Evolutionary conservation across 768 basidiomycete species (phyloP), one percentile per base, ranked within the genome.

Genomic region (Amanita exitialis): DNA sequence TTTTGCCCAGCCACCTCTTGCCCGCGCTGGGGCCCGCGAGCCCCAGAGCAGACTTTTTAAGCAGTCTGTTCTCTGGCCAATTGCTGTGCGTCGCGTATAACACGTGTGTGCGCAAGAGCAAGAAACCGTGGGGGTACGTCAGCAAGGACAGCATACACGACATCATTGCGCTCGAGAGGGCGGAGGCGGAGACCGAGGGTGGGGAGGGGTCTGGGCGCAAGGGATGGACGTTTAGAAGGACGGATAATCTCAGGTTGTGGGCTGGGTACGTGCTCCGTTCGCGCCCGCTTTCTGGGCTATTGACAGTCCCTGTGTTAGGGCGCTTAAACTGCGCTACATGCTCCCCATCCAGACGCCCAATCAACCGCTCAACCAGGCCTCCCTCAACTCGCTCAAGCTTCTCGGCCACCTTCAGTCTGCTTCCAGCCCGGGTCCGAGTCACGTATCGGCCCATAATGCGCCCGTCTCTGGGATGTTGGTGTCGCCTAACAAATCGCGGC

Each of bases 71-170:
- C 1, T 90, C 84, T 3, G 91, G 92, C 0, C 86, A 90, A 58
- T 65, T 90, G 7, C 75, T 94, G 10, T 94, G 91, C 58, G 62
- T 73, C 2, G 83, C 87, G 0, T 92, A 91, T 68, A 95, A 94
- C 63, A 65, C 76, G 9, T 84, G 80, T 25, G 85, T 94, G 0
- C 79, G 92, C 21, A 78, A 80, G 53, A 91, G 89, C 6, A 79
- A 79, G 43, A 80, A 85, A 56, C 88, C 89, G 0, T 95, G 90
- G 90, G 92, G 91, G 0, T 94, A 83, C 64, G 84, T 94, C 51
- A 86, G 76, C 54, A 66, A 74, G 39, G 80, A 85, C 51, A 78
- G 80, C 2, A 80, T 95, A 15, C 92, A 94, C 58, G 88, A 90
- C 59, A 81, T 94, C 42, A 64, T 81, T 16, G 70, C 76, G 2